Conservation (phyloP, 2,329 filamentous ascomycete species). For the Paecilomyces sp. region DNA sequence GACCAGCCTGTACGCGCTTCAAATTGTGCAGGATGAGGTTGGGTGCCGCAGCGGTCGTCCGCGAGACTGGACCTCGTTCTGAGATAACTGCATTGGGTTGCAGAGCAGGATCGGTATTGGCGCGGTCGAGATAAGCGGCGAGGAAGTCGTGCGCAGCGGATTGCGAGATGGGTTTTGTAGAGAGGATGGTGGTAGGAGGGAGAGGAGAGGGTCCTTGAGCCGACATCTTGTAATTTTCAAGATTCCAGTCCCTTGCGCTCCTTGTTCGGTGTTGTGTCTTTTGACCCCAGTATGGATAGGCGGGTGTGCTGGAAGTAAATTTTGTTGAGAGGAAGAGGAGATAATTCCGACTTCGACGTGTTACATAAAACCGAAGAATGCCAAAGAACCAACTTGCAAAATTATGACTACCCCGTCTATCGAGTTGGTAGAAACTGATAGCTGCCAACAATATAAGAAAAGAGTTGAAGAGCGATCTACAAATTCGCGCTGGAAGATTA, state of each 20-base stretch:
- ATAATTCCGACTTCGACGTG: neutral
- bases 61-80: slow-evolving; percentile 35
- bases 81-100: slow-evolving; percentile 39
- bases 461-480: neutral
- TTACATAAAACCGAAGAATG: neutral
- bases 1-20: slow-evolving; percentile 37
- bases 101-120: slow-evolving; percentile 33
- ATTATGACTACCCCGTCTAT: neutral
- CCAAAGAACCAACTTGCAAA: neutral
- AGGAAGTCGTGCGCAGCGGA: slow-evolving; percentile 35
- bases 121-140: slow-evolving; percentile 35
- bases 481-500: neutral
- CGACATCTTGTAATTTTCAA: slow-evolving; percentile 24
- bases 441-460: neutral
- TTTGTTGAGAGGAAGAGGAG: too few relatives aligned
- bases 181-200: slow-evolving; percentile 30
- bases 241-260: neutral
- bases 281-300: neutral
- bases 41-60: slow-evolving; percentile 32
- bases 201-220: slow-evolving; percentile 28
- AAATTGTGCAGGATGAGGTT: slow-evolving; percentile 39
- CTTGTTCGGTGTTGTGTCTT: slow-evolving; percentile 19
- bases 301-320: neutral
- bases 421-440: neutral
- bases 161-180: slow-evolving; percentile 27